A percentile compares a stretch with the other conserved stretches of the same genome.
Conservation (phyloP, 1,284 basidiomycete species). For the Wallemia ichthyophaga region DNA sequence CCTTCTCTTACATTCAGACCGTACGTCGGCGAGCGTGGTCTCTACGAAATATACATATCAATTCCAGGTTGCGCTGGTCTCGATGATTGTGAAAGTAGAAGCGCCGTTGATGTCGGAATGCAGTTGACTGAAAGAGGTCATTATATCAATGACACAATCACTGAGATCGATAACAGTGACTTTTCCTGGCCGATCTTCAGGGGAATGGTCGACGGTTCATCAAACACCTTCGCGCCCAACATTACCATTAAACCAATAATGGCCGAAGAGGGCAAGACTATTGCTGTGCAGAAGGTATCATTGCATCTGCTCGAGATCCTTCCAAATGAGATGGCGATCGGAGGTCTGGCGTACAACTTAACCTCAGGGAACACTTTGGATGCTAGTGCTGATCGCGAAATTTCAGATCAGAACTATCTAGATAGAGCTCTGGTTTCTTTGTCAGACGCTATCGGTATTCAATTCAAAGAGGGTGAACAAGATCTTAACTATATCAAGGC, state of each 20-base stretch:
- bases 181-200: slow-evolving; percentile 34
- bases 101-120: slow-evolving; percentile 50
- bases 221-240: slow-evolving; percentile 36
- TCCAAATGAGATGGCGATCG: slow-evolving; percentile 10
- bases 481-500: slow-evolving; percentile 13
- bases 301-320: slow-evolving; percentile 5
- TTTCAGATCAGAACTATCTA: slow-evolving; percentile 36
- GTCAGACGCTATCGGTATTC: slow-evolving; percentile 16
- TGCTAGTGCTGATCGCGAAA: slow-evolving; percentile 22
- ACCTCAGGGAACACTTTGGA: slow-evolving; percentile 8
- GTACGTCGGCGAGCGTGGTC: slow-evolving; percentile 57
- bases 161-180: slow-evolving; percentile 42
- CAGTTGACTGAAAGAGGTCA: slow-evolving; percentile 37
- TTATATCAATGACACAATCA: slow-evolving; percentile 34
- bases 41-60: slow-evolving; percentile 54
- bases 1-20: slow-evolving; percentile 55
- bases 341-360: slow-evolving; percentile 13
- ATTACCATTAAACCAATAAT: slow-evolving; percentile 23
- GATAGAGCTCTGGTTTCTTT: slow-evolving; percentile 32
- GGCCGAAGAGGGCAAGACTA: slow-evolving; percentile 31
- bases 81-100: slow-evolving; percentile 49
- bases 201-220: slow-evolving; percentile 45
- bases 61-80: slow-evolving; percentile 60
- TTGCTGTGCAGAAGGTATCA: slow-evolving; percentile 21
- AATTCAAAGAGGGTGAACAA: slow-evolving; percentile 15